Conservation (phyloP, 208 protist genomes). For the Spongospora subterranea region DNA sequence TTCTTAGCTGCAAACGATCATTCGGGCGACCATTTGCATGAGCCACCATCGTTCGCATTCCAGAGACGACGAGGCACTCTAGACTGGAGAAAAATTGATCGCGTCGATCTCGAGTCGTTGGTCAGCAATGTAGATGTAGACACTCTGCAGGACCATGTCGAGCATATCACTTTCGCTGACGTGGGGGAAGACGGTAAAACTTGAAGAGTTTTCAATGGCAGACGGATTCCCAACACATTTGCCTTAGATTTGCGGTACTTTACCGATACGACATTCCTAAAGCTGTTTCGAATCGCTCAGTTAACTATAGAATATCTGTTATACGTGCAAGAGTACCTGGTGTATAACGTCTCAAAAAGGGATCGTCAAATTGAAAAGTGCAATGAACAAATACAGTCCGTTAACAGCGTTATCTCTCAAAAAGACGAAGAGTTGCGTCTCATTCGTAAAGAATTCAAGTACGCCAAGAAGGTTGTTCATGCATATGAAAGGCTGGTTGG, state of each 20-base stretch:
- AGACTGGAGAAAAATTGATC: slow-evolving; percentile 24
- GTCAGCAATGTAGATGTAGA: slow-evolving; percentile 13
- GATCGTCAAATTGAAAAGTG: neutral
- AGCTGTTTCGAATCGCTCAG: slow-evolving; percentile 36
- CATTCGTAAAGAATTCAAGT: neutral
- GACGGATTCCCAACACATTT: neutral
- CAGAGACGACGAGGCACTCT: neutral
- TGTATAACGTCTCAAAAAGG: neutral
- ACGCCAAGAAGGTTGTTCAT: slow-evolving; percentile 22
- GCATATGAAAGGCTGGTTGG: slow-evolving; percentile 14
- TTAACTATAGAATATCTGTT: slow-evolving; percentile 52
- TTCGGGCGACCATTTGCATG: too few relatives aligned
- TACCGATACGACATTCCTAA: slow-evolving; percentile 35
- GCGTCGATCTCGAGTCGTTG: neutral
- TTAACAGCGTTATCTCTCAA: neutral
- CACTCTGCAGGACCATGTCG: slow-evolving; percentile 27
- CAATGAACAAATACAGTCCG: neutral
- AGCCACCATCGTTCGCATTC: slow-evolving; percentile 11
- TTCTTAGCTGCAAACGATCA: too few relatives aligned
- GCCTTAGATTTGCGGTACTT: slow-evolving; percentile 41
- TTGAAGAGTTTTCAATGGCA: neutral
- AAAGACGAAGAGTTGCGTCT: slow-evolving; percentile 32
- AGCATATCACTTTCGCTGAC: slow-evolving; percentile 25
- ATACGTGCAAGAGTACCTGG: slow-evolving; percentile 33
- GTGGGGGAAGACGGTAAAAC: slow-evolving; percentile 13